Conservation (phyloP, 192 early-diverging fungal species). For the Pilobolus umbonatus region DNA sequence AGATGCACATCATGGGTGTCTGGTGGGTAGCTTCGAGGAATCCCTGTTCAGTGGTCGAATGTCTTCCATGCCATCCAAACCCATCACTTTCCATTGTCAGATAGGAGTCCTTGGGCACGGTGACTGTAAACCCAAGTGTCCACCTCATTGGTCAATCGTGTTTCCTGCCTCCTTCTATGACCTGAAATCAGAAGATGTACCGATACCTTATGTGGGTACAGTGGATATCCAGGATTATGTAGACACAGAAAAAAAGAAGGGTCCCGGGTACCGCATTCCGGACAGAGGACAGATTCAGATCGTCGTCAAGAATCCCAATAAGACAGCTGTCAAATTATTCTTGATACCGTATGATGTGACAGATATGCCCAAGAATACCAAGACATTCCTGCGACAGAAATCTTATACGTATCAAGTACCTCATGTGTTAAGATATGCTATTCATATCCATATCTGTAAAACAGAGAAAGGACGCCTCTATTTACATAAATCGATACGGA, state of each 20-base stretch:
- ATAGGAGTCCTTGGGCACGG: constrained; percentile 66
- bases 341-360: constrained; percentile 74
- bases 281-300: constrained; percentile 72
- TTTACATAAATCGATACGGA: constrained; percentile 59
- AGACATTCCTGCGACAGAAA: constrained; percentile 80
- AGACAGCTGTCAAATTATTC: constrained; percentile 76
- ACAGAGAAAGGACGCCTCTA: constrained; percentile 54
- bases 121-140: constrained; percentile 54
- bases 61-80: constrained; percentile 70
- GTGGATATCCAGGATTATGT: constrained; percentile 46
- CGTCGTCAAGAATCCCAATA: constrained; percentile 74
- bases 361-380: constrained; percentile 65
- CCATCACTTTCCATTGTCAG: constrained; percentile 64
- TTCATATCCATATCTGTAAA: constrained; percentile 69
- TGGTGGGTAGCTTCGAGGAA: constrained; percentile 59
- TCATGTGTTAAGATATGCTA: constrained; percentile 61
- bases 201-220: constrained; percentile 72
- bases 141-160: constrained; percentile 54
- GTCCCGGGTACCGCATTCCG: constrained; percentile 63
- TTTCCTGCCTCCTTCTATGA: constrained; percentile 80
- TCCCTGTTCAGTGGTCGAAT: constrained; percentile 72
- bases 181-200: constrained; percentile 45
- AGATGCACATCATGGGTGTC: constrained; percentile 18
- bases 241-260: neutral
- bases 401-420: constrained; percentile 41